Evolutionary conservation across 2,329 filamentous ascomycete species (phyloP), one percentile per base, ranked within the genome.

Genomic region (Colletotrichum karsti): DNA sequence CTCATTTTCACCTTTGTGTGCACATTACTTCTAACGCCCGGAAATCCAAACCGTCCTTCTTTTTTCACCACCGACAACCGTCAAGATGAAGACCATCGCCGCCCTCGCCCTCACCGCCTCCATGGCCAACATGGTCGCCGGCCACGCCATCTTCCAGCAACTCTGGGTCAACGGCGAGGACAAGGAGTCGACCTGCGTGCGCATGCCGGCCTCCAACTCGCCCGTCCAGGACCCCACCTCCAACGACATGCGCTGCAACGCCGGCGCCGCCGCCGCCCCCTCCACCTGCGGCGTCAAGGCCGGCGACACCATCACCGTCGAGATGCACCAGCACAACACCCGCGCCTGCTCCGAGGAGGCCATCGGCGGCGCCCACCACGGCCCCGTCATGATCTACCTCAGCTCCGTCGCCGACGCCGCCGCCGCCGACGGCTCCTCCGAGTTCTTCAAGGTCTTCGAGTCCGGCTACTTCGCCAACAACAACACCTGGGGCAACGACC

Each of bases 391-490:
- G 28, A 80, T 82, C 3, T 86, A 87, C 76, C 74, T 86, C 67
- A 79, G 79, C 70, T 83, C 85, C 70, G 85, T 87, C 4, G 71
- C 76, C 4, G 82, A 86, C 70, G 82, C 85, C 4, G 72, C 78
- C 24, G 80, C 79, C 1, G 82, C 83, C 58, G 78, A 81, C 66
- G 80, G 81, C 28, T 80, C 80, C 9, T 74, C 77, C 3, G 76
- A 77, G 4, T 87, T 84, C 84, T 87, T 87, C 79, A 88, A 88
- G 77, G 78, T 87, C 71, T 85, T 80, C 73, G 78, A 83, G 70
- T 76, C 81, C 71, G 80, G 81, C 9, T 79, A 77, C 69, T 68
- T 67, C 59, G 55, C 60, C 28, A 28, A 50, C 28, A 67, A 68
- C 60, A 67, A 70, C 20, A 67, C 63, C 59, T 71, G 69, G 69